Base-by-base conservation (phyloP, 2,329 filamentous ascomycete species). In the Alternaria sp. region DNA sequence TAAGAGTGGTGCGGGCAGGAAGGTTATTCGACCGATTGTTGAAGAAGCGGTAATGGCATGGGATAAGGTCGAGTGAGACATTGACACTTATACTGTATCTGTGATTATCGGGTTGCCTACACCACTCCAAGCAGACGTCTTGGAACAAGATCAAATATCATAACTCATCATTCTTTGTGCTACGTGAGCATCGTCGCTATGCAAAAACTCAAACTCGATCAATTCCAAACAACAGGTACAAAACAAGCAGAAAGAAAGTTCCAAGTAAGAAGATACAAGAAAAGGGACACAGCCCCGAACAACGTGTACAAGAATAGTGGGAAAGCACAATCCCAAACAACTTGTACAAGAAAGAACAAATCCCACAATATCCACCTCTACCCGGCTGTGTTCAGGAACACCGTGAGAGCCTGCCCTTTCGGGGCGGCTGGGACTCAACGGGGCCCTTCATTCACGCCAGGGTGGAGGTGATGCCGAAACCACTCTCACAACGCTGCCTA, bases 1-100 rank as follows among this genome's bases (percentile, higher is more conserved):
- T 51, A 68, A 67, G 58, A 69, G 63, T 36, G 71, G 73, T 44
- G 79, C 77, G 7, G 79, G 80, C 1, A 73, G 80, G 49, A 82
- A 82, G 67, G 63, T 80, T 5, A 78, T 82, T 21, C 68, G 78
- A 50, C 80, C 80, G 2, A 79, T 82, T 56, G 77, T 82, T 9
- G 80, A 82, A 56, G 75, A 77, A 51, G 80, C 80, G 0, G 78
- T 82, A 0, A 68, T 72, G 63, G 63, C 54, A 0, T 81, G 80
- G 80, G 75, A 79, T 46, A 64, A 10, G 17, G 17, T 17, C 17
- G 17, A 17, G 17, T 17, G 17, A 17, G 17, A 17, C 17, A 17
- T 39, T 39, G 36, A n/a, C 36, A 17, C 36, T 17, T 39, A 39
- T 17, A 39, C 36, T 39, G 36, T 39, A 39, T 39, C 17, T 17